These are phyloP conservation scores for Kockiozyma suomiensis DNA, from an alignment of 805 yeast genomes.

Conservation along the genomic window DNA sequence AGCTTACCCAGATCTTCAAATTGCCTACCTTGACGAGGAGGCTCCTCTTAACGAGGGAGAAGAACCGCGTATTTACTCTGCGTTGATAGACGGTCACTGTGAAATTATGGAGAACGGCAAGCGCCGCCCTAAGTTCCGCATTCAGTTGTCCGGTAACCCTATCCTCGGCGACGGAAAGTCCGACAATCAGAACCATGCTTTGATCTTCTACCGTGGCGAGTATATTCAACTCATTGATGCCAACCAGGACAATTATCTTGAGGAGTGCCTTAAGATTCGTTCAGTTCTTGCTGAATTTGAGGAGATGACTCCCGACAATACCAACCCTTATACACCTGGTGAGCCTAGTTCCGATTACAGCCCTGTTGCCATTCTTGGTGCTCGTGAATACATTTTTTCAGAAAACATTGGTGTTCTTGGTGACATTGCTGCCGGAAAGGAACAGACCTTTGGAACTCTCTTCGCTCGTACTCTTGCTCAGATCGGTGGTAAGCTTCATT, in stretches of 20 bases:
- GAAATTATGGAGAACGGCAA: slow-evolving; percentile 58
- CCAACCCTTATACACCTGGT: slow-evolving; percentile 63
- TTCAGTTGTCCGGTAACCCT: slow-evolving; percentile 90
- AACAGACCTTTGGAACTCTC: slow-evolving; percentile 93
- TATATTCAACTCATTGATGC: slow-evolving; percentile 95
- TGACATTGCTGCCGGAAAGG: slow-evolving; percentile 96
- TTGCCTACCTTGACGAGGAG: slow-evolving; percentile 94
- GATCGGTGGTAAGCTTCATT: slow-evolving; percentile 91
- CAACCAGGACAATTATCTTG: slow-evolving; percentile 92
- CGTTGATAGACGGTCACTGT: slow-evolving; percentile 65
- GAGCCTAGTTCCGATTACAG: slow-evolving; percentile 44
- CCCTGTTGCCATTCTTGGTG: slow-evolving; percentile 92
- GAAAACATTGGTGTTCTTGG: slow-evolving; percentile 92
- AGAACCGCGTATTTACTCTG: slow-evolving; percentile 61
- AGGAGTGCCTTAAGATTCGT: slow-evolving; percentile 89
- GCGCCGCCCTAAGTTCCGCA: slow-evolving; percentile 62
- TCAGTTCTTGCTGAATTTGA: slow-evolving; percentile 90
- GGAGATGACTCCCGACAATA: slow-evolving; percentile 59
- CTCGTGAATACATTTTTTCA: slow-evolving; percentile 91
- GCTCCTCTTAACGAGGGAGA: slow-evolving; percentile 54
- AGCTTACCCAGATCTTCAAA: slow-evolving; percentile 70
- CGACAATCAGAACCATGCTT: slow-evolving; percentile 88
- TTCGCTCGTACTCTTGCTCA: slow-evolving; percentile 92
- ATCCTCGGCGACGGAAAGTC: slow-evolving; percentile 96
- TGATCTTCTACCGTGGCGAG: slow-evolving; percentile 89